phyloP scores from a whole-genome alignment of 805 yeast genomes.

The Suhomyces sp. region DNA sequence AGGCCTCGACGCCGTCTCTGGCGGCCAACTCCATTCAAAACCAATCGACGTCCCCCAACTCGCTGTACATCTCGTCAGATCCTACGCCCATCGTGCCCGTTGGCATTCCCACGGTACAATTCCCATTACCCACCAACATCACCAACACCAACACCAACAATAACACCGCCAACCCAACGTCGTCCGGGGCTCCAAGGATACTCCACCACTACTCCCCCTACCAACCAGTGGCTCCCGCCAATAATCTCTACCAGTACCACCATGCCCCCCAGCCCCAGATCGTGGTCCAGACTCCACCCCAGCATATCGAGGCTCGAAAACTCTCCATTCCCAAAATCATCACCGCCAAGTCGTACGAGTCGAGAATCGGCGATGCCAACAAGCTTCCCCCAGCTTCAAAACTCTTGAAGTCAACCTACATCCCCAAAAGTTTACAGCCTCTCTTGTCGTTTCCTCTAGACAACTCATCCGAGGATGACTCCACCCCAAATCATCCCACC shows the following conservation, averaged over 20 bases:
- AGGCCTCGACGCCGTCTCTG: conserved; percentile 1
- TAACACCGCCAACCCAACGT: neutral
- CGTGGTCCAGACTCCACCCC: conserved; percentile 1
- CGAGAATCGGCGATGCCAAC: conserved; percentile 1
- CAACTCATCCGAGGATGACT: conserved; percentile 2
- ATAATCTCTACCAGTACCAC: conserved; percentile 1
- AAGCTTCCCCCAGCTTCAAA: conserved; percentile 8
- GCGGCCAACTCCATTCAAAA: conserved; percentile 2
- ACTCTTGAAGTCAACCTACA: conserved; percentile 8
- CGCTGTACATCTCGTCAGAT: neutral
- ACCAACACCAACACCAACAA: conserved; percentile 1
- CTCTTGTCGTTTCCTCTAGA: conserved; percentile 13
- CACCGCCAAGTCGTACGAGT: neutral
- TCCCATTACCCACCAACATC: too few relatives aligned
- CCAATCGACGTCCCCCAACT: neutral
- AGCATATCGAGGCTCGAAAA: neutral
- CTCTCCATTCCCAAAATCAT: conserved; percentile 6
- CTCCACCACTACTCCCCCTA: neutral
- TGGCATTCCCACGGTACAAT: too few relatives aligned
- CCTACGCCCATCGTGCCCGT: too few relatives aligned
- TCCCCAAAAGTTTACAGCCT: conserved; percentile 16
- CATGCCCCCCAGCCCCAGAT: neutral
- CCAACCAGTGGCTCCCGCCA: neutral
- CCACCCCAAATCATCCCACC: conserved; percentile 1
- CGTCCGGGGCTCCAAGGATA: neutral